Conservation (phyloP, 2,329 filamentous ascomycete genomes). For the Fusarium sp. region DNA sequence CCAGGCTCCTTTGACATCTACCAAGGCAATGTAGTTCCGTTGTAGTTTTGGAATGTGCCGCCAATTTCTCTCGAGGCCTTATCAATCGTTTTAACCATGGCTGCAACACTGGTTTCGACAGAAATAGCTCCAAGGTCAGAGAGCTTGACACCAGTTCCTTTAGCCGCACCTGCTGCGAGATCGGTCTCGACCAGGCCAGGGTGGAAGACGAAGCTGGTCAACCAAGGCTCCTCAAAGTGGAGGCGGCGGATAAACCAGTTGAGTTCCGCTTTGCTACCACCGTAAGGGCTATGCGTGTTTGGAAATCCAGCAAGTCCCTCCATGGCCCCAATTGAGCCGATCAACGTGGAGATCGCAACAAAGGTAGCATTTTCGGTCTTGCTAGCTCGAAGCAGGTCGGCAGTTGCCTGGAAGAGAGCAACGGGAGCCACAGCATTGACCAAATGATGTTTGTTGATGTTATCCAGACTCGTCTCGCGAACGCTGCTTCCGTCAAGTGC, state of each 20-base stretch:
- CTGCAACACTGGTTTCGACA: neutral
- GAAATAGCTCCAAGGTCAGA: neutral
- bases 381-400: neutral
- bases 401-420: neutral
- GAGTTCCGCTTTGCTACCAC: slow-evolving; percentile 37
- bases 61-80: neutral
- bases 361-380: neutral
- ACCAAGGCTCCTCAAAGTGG: slow-evolving; percentile 46
- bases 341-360: neutral
- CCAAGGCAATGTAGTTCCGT: neutral
- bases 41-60: neutral
- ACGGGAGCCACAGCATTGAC: neutral
- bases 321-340: neutral
- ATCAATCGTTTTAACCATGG: neutral
- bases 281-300: neutral
- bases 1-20: neutral
- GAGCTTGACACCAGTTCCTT: neutral
- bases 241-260: slow-evolving; percentile 35
- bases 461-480: neutral
- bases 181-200: slow-evolving; percentile 25
- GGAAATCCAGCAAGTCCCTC: neutral
- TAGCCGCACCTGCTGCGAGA: neutral
- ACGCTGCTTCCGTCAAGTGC: neutral
- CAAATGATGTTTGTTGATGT: neutral
- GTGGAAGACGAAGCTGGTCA: slow-evolving; percentile 34